Conservation (phyloP, 208 protist genomes). For the Trypanosoma boissoni region DNA sequence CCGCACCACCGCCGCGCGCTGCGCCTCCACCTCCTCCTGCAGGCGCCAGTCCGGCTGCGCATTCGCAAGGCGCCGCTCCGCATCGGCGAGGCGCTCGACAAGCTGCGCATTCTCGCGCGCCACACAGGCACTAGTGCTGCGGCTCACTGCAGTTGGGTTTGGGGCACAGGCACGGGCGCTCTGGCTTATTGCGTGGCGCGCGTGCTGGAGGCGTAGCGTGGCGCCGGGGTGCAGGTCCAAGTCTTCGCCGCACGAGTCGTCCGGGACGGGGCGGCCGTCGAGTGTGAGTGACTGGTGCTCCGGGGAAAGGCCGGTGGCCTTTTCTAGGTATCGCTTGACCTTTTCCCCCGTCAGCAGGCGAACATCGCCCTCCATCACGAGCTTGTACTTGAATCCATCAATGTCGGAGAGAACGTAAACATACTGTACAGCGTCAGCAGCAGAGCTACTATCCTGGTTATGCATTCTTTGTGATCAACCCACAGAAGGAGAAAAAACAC, state of each 20-base stretch:
- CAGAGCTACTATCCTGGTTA: too few relatives aligned
- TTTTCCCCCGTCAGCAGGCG: constrained; percentile 36
- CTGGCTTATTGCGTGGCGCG: background rate
- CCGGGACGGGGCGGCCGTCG: constrained; percentile 29
- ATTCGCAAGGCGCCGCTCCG: constrained; percentile 22
- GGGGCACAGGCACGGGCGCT: too few relatives aligned
- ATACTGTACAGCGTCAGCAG: background rate
- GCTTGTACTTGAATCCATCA: constrained; percentile 80
- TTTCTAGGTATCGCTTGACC: constrained; percentile 74
- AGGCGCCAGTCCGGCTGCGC: constrained; percentile 24
- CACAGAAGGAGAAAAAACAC: background rate
- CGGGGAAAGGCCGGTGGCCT: constrained; percentile 38
- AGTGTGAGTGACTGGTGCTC: constrained; percentile 56
- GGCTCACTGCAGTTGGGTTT: background rate
- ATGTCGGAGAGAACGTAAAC: constrained; percentile 66
- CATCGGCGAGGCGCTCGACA: constrained; percentile 17
- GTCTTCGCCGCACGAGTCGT: constrained; percentile 36
- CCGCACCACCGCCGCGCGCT: constrained; percentile 12
- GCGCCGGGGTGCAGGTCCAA: constrained; percentile 62
- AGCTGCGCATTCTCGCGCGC: constrained; percentile 44
- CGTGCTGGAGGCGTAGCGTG: constrained; percentile 43
- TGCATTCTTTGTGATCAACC: too few relatives aligned
- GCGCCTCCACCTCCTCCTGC: constrained; percentile 28
- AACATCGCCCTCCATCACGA: constrained; percentile 74
- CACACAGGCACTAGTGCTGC: background rate